Evolutionary conservation across 179 eudicot species (phyloP).

Genomic region (Corrigiola litoralis): DNA sequence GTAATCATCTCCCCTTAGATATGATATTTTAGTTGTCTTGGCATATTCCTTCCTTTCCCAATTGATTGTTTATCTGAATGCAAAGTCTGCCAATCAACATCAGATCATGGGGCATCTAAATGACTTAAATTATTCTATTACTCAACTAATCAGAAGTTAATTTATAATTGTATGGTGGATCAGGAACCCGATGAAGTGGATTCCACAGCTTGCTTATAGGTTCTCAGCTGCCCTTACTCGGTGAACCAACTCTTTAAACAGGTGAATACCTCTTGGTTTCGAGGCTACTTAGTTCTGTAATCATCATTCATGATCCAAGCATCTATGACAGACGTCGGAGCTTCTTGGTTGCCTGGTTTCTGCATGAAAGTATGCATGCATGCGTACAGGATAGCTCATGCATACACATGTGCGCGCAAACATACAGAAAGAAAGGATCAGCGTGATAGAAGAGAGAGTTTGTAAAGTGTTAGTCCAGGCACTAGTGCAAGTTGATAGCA

Average conservation of each 20-base stretch:
- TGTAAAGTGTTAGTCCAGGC: background rate
- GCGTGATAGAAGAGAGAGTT: too few species aligned
- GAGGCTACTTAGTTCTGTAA: background rate
- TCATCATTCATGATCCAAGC: background rate
- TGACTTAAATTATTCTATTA: background rate
- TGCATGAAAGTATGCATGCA: background rate
- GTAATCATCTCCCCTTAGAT: background rate
- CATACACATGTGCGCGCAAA: background rate
- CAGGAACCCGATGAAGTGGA: conserved; percentile 41
- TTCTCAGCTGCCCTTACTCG: conserved; percentile 16
- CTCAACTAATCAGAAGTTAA: background rate
- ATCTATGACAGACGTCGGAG: too few species aligned
- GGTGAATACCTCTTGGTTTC: background rate
- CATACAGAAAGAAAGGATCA: background rate
- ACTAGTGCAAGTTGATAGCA: background rate
- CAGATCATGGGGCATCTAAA: conserved; percentile 4
- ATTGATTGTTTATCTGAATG: background rate
- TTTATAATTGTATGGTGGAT: conserved; percentile 2
- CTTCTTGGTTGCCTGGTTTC: background rate
- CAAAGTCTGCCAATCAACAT: conserved; percentile 1
- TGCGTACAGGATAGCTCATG: background rate
- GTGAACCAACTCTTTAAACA: conserved; percentile 15
- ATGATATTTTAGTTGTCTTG: background rate
- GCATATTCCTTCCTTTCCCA: conserved; percentile 4
- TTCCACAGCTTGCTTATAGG: conserved; percentile 19